phyloP scores from a whole-genome alignment of 345 rosid species.

The Rubroshorea leprosula region DNA sequence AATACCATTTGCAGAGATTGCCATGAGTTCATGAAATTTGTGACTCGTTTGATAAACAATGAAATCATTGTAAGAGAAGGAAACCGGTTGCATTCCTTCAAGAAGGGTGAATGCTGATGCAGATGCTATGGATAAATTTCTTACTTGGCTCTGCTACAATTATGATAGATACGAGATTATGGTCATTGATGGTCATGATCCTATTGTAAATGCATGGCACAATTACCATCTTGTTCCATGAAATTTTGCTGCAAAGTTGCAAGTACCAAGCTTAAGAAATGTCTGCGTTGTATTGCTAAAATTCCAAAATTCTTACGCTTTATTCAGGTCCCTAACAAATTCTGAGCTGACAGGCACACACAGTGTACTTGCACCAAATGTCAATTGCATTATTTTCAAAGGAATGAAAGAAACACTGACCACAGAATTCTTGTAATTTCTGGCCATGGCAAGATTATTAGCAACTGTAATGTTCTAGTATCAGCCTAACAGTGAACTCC shows the following conservation, averaged over 20 bases:
- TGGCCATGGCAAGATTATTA: slow-evolving; percentile 30
- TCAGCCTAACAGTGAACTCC: slow-evolving; percentile 25
- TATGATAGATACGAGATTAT: background rate
- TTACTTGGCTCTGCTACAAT: background rate
- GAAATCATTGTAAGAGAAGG: slow-evolving; percentile 33
- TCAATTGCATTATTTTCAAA: background rate
- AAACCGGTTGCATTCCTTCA: slow-evolving; percentile 23
- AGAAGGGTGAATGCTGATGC: slow-evolving; percentile 30
- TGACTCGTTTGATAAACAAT: slow-evolving; percentile 23
- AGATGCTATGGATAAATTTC: background rate
- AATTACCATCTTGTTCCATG: too few species aligned
- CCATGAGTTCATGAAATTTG: slow-evolving; percentile 24
- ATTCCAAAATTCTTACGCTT: too few species aligned
- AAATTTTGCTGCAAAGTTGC: too few species aligned
- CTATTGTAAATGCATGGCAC: too few species aligned
- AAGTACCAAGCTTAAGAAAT: too few species aligned
- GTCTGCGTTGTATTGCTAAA: too few species aligned
- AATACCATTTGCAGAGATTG: slow-evolving; percentile 27
- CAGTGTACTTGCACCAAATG: background rate
- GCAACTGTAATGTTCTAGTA: slow-evolving; percentile 18
- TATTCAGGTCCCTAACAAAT: too few species aligned
- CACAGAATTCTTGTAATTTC: slow-evolving; percentile 13
- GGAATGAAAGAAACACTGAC: slow-evolving; percentile 12
- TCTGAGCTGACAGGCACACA: background rate
- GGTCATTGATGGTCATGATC: background rate